These are phyloP conservation scores for Magnaporthales sp. DNA, from an alignment of 2,329 filamentous ascomycete genomes.

Conservation along the genomic window DNA sequence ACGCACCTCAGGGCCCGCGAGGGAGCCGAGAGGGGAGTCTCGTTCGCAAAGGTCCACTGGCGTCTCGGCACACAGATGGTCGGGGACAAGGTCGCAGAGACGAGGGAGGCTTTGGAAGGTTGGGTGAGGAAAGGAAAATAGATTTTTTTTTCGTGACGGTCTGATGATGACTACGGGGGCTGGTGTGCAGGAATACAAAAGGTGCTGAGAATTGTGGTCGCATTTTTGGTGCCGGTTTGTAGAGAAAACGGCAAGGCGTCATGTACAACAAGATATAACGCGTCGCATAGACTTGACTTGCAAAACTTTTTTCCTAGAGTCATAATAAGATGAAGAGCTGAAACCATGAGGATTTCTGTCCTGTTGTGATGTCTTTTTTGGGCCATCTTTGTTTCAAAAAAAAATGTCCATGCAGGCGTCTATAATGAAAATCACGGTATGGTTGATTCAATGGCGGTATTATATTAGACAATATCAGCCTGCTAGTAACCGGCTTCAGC, in stretches of 20 bases:
- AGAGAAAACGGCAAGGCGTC: background rate
- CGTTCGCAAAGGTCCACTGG: constrained; percentile 67
- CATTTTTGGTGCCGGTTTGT: background rate
- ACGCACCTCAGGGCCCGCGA: constrained; percentile 67
- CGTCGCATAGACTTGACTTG: background rate
- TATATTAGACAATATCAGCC: background rate
- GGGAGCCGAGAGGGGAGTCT: constrained; percentile 58
- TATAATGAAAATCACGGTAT: background rate
- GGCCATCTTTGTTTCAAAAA: background rate
- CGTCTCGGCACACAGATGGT: constrained; percentile 63
- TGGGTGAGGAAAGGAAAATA: constrained; percentile 90
- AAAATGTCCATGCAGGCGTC: background rate
- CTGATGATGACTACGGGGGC: background rate
- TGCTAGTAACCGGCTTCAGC: background rate
- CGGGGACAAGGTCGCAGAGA: constrained; percentile 70
- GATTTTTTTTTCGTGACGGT: constrained; percentile 12
- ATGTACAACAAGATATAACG: background rate
- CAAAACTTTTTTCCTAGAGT: background rate
- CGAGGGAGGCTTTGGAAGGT: constrained; percentile 69
- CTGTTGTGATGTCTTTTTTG: too few relatives aligned
- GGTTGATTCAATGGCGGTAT: background rate
- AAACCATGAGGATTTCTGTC: background rate
- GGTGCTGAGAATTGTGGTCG: background rate
- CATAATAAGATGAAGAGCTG: background rate
- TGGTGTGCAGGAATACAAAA: background rate